Base-by-base conservation (phyloP, 2,329 filamentous ascomycete genomes). In the Delphinella strobiligena region DNA sequence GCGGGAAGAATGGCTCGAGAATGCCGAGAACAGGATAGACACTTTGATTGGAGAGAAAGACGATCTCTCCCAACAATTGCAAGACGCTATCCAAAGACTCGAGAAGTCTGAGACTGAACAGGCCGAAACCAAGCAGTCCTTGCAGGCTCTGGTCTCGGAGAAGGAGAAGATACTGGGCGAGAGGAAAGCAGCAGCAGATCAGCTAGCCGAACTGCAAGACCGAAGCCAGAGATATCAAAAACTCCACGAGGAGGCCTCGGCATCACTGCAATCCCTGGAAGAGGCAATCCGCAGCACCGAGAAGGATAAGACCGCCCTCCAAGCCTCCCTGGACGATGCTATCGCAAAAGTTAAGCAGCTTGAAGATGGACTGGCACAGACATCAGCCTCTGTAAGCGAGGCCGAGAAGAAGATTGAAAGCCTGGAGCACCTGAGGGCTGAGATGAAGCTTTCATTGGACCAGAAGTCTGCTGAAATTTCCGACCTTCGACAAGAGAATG, bases 11-110 rank as follows among this genome's bases (percentile, higher is more conserved):
- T 52, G 54, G 49, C 34, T 60, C n/a, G 55, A 55, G 41, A 47
- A 46, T 17, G 57, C 57, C 5, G 57, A 60, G 43, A 42, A 39
- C 16, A 47, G 53, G n/a, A 51, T 59, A 11, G 58, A 61, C 42
- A 37, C 44, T 19, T 41, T 56, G 29, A 49, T 51, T 18, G 47
- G 43, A 9, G 54, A 57, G 41, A 58, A 56, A 37, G 53, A 56
- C 29, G 40, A 31, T 3, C 42, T 58, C 10, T 41, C 47, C 30
- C 27, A 44, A n/a, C 31, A 36, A 16, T 18, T 54, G 31, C 27
- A 47, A 10, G 33, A 44, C 8, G 44, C 46, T 18, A 40, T 19
- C 9, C 19, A 46, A 29, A 35, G 31, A 29, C 19, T 45, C 24
- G 45, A 47, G 34, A 40, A 40, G 12, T 43, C 42, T n/a, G 37